These are phyloP conservation scores for Neurospora sp. DNA, from an alignment of 495 filamentous ascomycete species.

Conservation along the genomic window DNA sequence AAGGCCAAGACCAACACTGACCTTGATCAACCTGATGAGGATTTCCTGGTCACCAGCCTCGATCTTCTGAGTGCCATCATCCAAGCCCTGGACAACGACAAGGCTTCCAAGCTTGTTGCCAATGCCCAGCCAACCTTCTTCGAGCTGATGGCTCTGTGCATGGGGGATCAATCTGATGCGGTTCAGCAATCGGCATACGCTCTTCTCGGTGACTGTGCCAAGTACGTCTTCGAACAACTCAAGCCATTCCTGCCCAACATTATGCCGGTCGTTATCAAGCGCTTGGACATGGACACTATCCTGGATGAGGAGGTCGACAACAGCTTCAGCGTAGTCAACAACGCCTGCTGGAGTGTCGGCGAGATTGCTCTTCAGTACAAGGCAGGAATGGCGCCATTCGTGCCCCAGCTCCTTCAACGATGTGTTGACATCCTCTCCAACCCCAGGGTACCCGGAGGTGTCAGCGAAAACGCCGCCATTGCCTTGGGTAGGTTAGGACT, in stretches of 20 bases:
- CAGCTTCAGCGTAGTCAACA: constrained; percentile 88
- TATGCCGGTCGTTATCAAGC: constrained; percentile 69
- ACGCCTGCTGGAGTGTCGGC: constrained; percentile 94
- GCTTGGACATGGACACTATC: constrained; percentile 73
- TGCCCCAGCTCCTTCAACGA: constrained; percentile 63
- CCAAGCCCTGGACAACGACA: constrained; percentile 70
- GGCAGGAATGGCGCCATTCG: constrained; percentile 61
- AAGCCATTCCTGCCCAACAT: constrained; percentile 61
- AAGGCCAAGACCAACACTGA: constrained; percentile 49
- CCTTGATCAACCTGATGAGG: constrained; percentile 83
- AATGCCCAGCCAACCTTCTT: constrained; percentile 76
- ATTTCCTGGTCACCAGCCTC: constrained; percentile 93
- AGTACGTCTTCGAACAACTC: constrained; percentile 83
- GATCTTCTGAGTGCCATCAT: constrained; percentile 92
- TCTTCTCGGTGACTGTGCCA: constrained; percentile 90
- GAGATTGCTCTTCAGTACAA: constrained; percentile 83
- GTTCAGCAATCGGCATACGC: constrained; percentile 96
- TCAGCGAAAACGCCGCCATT: constrained; percentile 91
- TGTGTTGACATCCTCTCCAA: constrained; percentile 71
- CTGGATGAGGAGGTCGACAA: constrained; percentile 63
- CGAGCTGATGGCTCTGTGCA: constrained; percentile 78
- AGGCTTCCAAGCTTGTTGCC: constrained; percentile 65
- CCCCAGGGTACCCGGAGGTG: constrained; percentile 75
- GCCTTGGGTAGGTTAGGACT: constrained; percentile 84
- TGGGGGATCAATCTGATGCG: constrained; percentile 86